phyloP scores from a whole-genome alignment of 2,329 filamentous ascomycete genomes.

The Pseudogymnoascus sp. region DNA sequence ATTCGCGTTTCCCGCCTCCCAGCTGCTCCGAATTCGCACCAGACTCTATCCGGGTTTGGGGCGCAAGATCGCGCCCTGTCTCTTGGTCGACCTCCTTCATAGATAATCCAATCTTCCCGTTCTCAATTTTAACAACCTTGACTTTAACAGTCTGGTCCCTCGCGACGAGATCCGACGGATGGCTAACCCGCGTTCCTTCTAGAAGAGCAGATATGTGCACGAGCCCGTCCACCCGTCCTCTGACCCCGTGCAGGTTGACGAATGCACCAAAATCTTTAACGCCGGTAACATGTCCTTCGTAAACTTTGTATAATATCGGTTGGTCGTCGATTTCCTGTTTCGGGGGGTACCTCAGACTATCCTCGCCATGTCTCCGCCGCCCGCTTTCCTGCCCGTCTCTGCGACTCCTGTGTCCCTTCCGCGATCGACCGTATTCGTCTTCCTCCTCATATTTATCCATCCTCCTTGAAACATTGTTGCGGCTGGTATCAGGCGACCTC shows the following conservation, averaged over 20 bases:
- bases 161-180: conserved; percentile 80
- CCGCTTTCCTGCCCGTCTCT: conserved; percentile 31
- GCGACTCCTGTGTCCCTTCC: conserved; percentile 30
- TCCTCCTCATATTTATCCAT: conserved; percentile 45
- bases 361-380: conserved; percentile 35
- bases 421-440: conserved; percentile 49
- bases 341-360: conserved; percentile 57
- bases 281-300: conserved; percentile 81
- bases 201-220: conserved; percentile 89
- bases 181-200: conserved; percentile 77
- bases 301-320: conserved; percentile 78
- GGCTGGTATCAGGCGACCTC: conserved; percentile 39
- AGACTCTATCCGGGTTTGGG: conserved; percentile 69
- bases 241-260: conserved; percentile 81
- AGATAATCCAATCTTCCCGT: conserved; percentile 72
- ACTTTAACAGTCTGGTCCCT: conserved; percentile 81
- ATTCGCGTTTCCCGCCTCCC: conserved; percentile 54
- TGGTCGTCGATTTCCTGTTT: conserved; percentile 70
- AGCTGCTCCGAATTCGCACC: conserved; percentile 84
- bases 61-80: conserved; percentile 74
- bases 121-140: conserved; percentile 83
- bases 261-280: conserved; percentile 95
- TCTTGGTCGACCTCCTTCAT: conserved; percentile 97
- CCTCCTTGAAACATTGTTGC: conserved; percentile 29
- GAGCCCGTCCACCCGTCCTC: conserved; percentile 82